Conservation (phyloP, 306 rosid genomes). For the Senna siamea region DNA sequence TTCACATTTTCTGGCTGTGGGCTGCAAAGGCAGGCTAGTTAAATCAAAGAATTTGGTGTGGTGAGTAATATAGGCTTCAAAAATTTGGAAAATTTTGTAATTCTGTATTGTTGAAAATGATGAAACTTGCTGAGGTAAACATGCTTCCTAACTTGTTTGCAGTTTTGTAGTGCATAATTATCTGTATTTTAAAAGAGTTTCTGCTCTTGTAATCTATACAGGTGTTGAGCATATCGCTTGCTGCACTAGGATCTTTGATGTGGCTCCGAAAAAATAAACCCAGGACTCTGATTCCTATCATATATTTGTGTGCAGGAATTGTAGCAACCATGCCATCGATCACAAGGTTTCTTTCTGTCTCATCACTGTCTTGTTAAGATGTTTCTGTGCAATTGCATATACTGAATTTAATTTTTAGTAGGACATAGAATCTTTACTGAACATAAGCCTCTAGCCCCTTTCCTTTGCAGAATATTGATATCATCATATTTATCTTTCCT, state of each 20-base stretch:
- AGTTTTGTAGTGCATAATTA: constrained; percentile 6
- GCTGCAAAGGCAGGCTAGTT: constrained; percentile 18
- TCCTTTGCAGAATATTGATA: constrained; percentile 14
- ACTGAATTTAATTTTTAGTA: not conserved
- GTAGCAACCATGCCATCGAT: constrained; percentile 98
- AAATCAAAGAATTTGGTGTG: constrained; percentile 18
- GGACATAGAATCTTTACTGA: not conserved
- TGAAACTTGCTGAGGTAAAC: constrained; percentile 12
- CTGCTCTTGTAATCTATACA: constrained; percentile 44
- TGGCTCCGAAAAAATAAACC: constrained; percentile 99
- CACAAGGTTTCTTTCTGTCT: constrained; percentile 69
- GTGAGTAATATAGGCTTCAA: constrained; percentile 13
- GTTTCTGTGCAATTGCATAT: constrained; percentile 14
- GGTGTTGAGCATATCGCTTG: constrained; percentile 94
- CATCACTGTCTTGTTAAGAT: constrained; percentile 7
- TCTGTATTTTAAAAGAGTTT: constrained; percentile 29
- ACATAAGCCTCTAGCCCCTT: not conserved
- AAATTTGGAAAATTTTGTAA: constrained; percentile 16
- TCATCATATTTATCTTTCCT: not conserved
- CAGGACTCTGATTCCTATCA: constrained; percentile 82
- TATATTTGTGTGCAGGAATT: constrained; percentile 77
- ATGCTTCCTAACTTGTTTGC: constrained; percentile 5
- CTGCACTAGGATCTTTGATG: constrained; percentile 94
- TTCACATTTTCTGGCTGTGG: constrained; percentile 27
- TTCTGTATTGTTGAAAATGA: constrained; percentile 32